Evolutionary conservation across 148 eudicot genomes (phyloP), one percentile per base, ranked within the genome.

Genomic region (Persicaria maculosa): DNA sequence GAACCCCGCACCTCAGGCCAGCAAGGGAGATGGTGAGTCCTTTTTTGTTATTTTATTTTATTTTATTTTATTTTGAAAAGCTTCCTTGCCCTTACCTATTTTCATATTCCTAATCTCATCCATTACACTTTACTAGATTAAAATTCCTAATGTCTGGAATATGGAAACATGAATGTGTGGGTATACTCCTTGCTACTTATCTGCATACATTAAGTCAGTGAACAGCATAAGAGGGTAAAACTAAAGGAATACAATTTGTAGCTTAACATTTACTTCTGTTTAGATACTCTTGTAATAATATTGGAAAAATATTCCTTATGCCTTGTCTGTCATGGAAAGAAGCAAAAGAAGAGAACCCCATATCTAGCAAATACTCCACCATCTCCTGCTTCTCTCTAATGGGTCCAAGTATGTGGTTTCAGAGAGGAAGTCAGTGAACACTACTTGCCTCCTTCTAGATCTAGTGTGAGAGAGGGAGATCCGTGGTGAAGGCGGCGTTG

Each of bases 1-100:
- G 78, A 90, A 76, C 61, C 90, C 90, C 47, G 77, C 89, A 83
- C 90, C 87, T 45, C 62, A 80, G 50, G 81, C 82, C 40, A 88
- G 86, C 16, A 94, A 94, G 85, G 98, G 97, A 73, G 98, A 94
- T 83, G 97, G 98, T 94, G 59, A 83, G 97, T 85, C 20, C 17
- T 36, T 11, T 9, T 8, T 48, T 40, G 9, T 1, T 31, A 1
- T 31, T 1, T 31, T 31, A 1, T 31, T 31, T 31, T 31, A 31
- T 0, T 31, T 31, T 31, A 0, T 0, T 31, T 1, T 31, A 1
- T 31, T 31, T 47, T 74, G 48, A 40, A 22, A 62, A 45, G 1
- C 9, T 64, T 48, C 43, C 43, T 62, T 73, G 20, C 2, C 40
- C 46, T 1, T 1, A 2, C 40, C 40, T 31, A 31, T 4, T 4